These are phyloP conservation scores for Candida ponderosae DNA, from an alignment of 805 yeast species.

Conservation along the genomic window DNA sequence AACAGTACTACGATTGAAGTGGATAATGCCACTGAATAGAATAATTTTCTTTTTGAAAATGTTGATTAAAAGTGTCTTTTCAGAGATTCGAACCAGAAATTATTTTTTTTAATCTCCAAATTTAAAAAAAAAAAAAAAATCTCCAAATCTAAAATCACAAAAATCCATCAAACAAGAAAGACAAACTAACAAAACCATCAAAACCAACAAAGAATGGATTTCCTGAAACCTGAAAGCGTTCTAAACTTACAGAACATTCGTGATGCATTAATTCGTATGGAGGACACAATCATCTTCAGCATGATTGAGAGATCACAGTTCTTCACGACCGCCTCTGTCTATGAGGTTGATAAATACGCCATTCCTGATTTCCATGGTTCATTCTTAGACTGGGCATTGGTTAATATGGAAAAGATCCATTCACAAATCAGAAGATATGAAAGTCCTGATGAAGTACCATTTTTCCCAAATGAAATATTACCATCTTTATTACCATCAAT, in stretches of 20 bases:
- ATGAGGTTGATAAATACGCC: constrained; percentile 45
- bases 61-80: too few relatives aligned
- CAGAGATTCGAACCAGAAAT: too few relatives aligned
- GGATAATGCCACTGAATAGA: too few relatives aligned
- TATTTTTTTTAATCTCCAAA: too few relatives aligned
- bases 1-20: too few relatives aligned
- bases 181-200: too few relatives aligned
- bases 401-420: constrained; percentile 66
- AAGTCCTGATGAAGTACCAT: constrained; percentile 92
- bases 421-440: constrained; percentile 84
- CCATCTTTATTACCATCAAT: constrained; percentile 73
- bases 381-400: constrained; percentile 79
- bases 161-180: background rate
- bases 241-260: constrained; percentile 78
- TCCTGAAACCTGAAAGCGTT: constrained; percentile 74
- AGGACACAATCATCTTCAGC: constrained; percentile 89
- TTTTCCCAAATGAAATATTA: constrained; percentile 61
- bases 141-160: too few relatives aligned
- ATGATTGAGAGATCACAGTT: constrained; percentile 92
- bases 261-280: constrained; percentile 82
- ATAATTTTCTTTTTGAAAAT: too few relatives aligned
- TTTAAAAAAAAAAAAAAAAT: too few relatives aligned
- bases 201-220: constrained; percentile 51
- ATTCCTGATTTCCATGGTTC: constrained; percentile 71
- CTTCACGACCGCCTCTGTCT: constrained; percentile 65